Evolutionary conservation across 305 asterid species (phyloP).

Genomic region (Fraxinus floribunda): DNA sequence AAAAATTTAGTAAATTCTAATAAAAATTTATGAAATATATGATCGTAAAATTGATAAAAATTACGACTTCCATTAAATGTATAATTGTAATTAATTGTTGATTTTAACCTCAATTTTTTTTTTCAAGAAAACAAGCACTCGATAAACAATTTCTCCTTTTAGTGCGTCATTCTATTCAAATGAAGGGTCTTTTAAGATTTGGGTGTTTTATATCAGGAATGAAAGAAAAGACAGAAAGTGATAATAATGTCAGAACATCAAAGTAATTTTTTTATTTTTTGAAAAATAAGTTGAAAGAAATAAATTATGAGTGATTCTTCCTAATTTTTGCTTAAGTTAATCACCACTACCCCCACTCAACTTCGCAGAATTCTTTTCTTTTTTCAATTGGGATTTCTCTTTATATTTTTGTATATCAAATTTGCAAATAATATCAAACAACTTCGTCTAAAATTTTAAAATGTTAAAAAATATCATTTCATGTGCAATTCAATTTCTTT

Average conservation of each 20-base stretch:
- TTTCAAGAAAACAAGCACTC: background rate
- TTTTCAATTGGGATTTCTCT: constrained; percentile 15
- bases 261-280: background rate
- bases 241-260: constrained; percentile 28
- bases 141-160: constrained; percentile 25
- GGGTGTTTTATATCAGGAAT: constrained; percentile 65
- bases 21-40: too few relatives aligned
- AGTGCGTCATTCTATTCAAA: constrained; percentile 25
- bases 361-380: constrained; percentile 33
- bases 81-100: too few relatives aligned
- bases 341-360: constrained; percentile 14
- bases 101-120: too few relatives aligned
- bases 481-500: background rate
- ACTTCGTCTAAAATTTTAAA: background rate
- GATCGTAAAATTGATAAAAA: too few relatives aligned
- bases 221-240: constrained; percentile 60
- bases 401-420: background rate
- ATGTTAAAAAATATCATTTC: background rate
- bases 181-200: constrained; percentile 39
- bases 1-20: too few relatives aligned
- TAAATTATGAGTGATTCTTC: constrained; percentile 3
- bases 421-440: background rate
- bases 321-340: background rate
- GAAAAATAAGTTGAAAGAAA: background rate
- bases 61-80: too few relatives aligned